These are phyloP conservation scores for Venturia asperata DNA, from an alignment of 2,329 filamentous ascomycete genomes.

Conservation along the genomic window DNA sequence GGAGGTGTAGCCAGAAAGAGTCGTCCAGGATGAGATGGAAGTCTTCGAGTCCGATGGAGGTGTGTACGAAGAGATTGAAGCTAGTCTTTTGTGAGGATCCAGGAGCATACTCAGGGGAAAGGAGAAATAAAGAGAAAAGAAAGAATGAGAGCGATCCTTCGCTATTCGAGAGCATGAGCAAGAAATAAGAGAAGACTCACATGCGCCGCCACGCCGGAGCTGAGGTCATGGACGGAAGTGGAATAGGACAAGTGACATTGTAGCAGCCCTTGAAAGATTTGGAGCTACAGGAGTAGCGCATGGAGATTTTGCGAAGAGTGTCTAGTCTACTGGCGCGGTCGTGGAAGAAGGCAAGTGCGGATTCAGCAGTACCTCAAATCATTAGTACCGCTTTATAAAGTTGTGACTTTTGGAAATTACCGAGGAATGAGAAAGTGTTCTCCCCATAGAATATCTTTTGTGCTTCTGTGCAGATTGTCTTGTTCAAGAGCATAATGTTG, in stretches of 20 bases:
- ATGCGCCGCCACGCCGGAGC: conserved; percentile 19
- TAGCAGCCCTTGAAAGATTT: conserved; percentile 20
- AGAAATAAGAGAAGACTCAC: background rate
- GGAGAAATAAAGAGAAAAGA: background rate
- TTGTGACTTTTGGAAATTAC: background rate
- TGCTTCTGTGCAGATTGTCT: conserved; percentile 19
- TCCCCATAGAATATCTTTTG: conserved; percentile 20
- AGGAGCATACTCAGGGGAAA: background rate
- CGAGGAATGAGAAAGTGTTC: conserved; percentile 20
- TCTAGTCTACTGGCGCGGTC: conserved; percentile 19
- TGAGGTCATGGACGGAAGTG: conserved; percentile 19
- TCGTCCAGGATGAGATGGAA: conserved; percentile 21
- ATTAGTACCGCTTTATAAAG: background rate
- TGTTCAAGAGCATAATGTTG: conserved; percentile 20
- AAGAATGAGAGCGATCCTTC: too few species aligned
- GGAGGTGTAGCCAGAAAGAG: conserved; percentile 21
- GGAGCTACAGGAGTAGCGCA: conserved; percentile 16
- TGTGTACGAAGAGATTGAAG: conserved; percentile 14
- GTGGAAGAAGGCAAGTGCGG: conserved; percentile 21
- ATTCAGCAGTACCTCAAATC: conserved; percentile 19
- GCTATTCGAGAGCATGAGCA: too few species aligned
- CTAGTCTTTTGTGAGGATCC: background rate
- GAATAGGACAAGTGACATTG: conserved; percentile 11
- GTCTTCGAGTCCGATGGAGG: conserved; percentile 20
- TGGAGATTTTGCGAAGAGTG: conserved; percentile 18